Conservation (phyloP, 1,139 yeast species). For the Lodderomyces theae region DNA sequence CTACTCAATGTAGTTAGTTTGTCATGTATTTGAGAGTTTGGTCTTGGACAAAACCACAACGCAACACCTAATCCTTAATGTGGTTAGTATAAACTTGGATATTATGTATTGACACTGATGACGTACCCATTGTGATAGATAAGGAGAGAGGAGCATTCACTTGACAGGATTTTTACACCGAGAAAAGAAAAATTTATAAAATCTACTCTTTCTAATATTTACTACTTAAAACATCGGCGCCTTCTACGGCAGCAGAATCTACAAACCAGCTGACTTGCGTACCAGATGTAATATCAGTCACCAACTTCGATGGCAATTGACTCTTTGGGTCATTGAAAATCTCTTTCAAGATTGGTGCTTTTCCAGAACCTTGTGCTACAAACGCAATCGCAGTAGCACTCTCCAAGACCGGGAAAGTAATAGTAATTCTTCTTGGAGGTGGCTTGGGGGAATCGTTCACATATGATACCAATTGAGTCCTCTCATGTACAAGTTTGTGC, state of each 20-base stretch:
- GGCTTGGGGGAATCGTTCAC: conserved; percentile 70
- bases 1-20: conserved; percentile 59
- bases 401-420: conserved; percentile 63
- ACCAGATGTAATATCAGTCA: conserved; percentile 48
- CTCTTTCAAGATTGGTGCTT: conserved; percentile 68
- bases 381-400: conserved; percentile 62
- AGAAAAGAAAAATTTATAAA: no score
- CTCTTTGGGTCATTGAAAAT: conserved; percentile 57
- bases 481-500: conserved; percentile 46
- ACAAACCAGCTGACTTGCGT: conserved; percentile 76
- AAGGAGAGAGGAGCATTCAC: not conserved
- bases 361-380: conserved; percentile 87
- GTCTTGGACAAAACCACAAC: conserved; percentile 74
- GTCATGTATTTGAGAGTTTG: conserved; percentile 52
- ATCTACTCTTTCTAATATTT: conserved; percentile 32
- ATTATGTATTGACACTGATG: not conserved
- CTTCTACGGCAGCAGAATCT: conserved; percentile 67
- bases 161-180: no score
- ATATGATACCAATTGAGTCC: conserved; percentile 36
- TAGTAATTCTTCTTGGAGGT: conserved; percentile 72
- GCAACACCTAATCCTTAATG: conserved; percentile 46
- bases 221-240: conserved; percentile 51
- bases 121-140: conserved; percentile 20
- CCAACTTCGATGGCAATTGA: conserved; percentile 69
- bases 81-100: conserved; percentile 15